Conservation (phyloP, 106 monocot genomes). For the Platanthera zijinensis region DNA sequence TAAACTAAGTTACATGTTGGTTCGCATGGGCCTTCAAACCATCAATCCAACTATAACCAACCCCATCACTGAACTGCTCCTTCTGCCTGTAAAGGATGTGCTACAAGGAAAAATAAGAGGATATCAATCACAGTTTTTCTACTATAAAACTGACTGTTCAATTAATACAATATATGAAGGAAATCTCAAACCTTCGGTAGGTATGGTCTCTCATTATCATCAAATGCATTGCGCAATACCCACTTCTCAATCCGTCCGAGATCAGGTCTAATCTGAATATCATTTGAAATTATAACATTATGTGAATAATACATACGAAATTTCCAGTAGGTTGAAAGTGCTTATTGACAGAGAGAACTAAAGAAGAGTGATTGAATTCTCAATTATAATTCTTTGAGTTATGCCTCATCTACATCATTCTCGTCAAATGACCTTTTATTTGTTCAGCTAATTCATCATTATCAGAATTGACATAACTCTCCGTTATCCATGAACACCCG, state of each 20-base stretch:
- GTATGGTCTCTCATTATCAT: conserved; percentile 83
- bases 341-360: too few relatives aligned
- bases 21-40: conserved; percentile 93
- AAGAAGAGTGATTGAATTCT: too few relatives aligned
- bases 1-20: conserved; percentile 49
- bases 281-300: neutral
- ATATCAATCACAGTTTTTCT: conserved; percentile 8
- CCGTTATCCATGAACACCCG: too few relatives aligned
- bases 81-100: conserved; percentile 99
- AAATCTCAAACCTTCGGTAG: conserved; percentile 63
- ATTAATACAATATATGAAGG: neutral
- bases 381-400: too few relatives aligned
- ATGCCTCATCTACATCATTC: too few relatives aligned
- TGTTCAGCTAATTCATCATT: too few relatives aligned
- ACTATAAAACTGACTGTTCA: neutral
- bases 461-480: too few relatives aligned
- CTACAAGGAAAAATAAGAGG: conserved; percentile 23
- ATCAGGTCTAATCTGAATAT: conserved; percentile 61
- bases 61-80: conserved; percentile 98
- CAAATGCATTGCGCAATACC: conserved; percentile 94
- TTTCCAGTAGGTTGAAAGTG: too few relatives aligned
- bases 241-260: conserved; percentile 94
- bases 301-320: neutral
- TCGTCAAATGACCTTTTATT: too few relatives aligned
- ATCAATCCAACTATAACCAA: conserved; percentile 99